Conservation (phyloP, 1,139 yeast species). For the Geotrichum citri-aurantii region DNA sequence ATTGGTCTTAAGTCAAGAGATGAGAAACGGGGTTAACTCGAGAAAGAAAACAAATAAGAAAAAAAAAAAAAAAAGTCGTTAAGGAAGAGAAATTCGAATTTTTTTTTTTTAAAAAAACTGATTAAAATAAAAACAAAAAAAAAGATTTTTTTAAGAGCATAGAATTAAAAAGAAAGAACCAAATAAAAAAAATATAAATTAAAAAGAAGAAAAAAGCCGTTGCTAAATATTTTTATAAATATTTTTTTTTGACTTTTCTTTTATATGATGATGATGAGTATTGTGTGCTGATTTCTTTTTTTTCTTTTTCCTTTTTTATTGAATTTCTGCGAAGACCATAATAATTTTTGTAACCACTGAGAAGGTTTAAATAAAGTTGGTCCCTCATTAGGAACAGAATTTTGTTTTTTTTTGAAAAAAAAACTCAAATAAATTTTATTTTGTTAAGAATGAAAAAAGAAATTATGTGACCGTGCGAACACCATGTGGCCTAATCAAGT, state of each 20-base stretch:
- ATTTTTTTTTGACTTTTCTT: constrained; percentile 48
- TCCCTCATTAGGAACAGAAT: not conserved
- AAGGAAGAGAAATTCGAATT: constrained; percentile 38
- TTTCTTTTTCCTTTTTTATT: not conserved
- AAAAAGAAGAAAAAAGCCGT: constrained; percentile 38
- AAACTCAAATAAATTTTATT: not conserved
- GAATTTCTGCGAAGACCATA: not conserved
- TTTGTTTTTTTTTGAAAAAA: not conserved
- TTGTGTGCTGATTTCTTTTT: not conserved
- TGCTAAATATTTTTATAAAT: constrained; percentile 12
- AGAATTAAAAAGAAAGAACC: constrained; percentile 22
- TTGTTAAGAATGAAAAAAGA: not conserved
- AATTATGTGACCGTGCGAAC: not conserved
- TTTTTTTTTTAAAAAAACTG: no score
- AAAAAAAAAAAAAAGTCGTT: constrained; percentile 34
- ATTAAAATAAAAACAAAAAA: constrained; percentile 31
- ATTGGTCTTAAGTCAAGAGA: constrained; percentile 1
- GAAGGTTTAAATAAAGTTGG: not conserved
- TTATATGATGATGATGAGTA: constrained; percentile 80
- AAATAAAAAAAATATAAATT: constrained; percentile 22
- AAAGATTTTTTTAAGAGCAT: constrained; percentile 24
- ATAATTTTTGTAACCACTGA: not conserved
- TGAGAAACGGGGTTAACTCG: constrained; percentile 37
- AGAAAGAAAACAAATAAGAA: constrained; percentile 31
- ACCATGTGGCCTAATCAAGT: not conserved